These are phyloP conservation scores for Thelonectria rubi DNA, from an alignment of 2,329 filamentous ascomycete species.

Conservation along the genomic window DNA sequence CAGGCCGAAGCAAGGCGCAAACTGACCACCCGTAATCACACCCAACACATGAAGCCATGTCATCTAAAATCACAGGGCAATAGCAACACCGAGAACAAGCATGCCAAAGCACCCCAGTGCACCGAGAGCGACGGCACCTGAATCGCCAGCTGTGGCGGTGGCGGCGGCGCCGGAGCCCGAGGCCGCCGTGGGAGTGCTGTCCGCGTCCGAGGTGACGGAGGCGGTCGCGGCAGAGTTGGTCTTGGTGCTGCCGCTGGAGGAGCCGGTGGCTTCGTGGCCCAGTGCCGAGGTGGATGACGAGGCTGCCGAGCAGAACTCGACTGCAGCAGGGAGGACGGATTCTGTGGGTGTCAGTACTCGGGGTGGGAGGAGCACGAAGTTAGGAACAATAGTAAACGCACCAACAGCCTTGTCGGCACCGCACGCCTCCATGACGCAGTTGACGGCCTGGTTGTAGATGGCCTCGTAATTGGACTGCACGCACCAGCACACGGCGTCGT, in stretches of 20 bases:
- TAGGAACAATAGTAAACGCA: neutral
- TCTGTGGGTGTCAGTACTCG: neutral
- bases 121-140: neutral
- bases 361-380: neutral
- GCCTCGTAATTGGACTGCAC: conserved; percentile 41
- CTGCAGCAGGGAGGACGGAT: conserved; percentile 21
- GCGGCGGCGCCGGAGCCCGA: neutral
- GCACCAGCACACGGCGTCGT: conserved; percentile 42
- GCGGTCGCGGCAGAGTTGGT: neutral
- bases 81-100: conserved; percentile 13
- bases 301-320: conserved; percentile 21
- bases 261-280: neutral
- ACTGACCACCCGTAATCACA: no score
- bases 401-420: conserved; percentile 10
- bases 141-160: neutral
- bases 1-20: no score
- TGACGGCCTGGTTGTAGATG: conserved; percentile 39
- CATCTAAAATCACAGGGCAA: neutral
- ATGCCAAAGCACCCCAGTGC: conserved; percentile 12
- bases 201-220: neutral
- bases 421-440: conserved; percentile 41
- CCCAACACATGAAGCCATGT: neutral
- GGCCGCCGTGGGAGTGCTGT: neutral
- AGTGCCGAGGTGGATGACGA: conserved; percentile 7
- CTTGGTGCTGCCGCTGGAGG: neutral